A percentile compares a stretch with the other conserved stretches of the same genome.
Evolutionary conservation across 2,329 filamentous ascomycete species (phyloP).

Genomic region (Neofusicoccum laricinum): DNA sequence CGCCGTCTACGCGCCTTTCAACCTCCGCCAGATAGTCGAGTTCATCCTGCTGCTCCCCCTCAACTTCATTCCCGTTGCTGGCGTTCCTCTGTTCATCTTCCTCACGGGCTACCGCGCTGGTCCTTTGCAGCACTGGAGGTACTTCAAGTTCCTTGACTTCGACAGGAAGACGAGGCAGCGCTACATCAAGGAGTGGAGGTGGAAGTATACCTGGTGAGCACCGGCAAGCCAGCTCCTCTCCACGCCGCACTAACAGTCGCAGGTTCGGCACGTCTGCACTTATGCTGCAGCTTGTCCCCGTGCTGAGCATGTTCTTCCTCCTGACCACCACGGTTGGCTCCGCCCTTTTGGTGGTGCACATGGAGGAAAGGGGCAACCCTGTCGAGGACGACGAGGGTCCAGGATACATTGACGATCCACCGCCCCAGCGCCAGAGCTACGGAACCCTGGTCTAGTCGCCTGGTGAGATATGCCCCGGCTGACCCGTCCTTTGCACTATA

Average conservation of each 20-base stretch:
- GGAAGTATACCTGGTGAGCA: conserved; percentile 78
- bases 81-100: conserved; percentile 80
- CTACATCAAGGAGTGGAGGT: conserved; percentile 64
- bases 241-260: neutral
- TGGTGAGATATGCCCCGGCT: too few species aligned
- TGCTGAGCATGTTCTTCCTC: conserved; percentile 91
- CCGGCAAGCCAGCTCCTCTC: neutral
- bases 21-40: conserved; percentile 83
- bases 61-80: conserved; percentile 81
- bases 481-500: too few species aligned
- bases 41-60: conserved; percentile 67
- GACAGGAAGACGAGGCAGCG: conserved; percentile 69
- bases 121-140: conserved; percentile 86
- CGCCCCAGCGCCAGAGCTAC: neutral
- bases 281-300: conserved; percentile 79
- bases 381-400: neutral
- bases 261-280: conserved; percentile 83
- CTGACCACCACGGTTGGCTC: conserved; percentile 82
- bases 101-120: conserved; percentile 85
- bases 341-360: conserved; percentile 77
- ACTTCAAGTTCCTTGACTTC: conserved; percentile 77
- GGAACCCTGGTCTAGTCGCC: neutral
- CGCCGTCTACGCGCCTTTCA: conserved; percentile 84
- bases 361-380: conserved; percentile 58
- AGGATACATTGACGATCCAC: conserved; percentile 2